Evolutionary conservation across 805 yeast species (phyloP).

Genomic region (Nakazawaea ambrosiae): DNA sequence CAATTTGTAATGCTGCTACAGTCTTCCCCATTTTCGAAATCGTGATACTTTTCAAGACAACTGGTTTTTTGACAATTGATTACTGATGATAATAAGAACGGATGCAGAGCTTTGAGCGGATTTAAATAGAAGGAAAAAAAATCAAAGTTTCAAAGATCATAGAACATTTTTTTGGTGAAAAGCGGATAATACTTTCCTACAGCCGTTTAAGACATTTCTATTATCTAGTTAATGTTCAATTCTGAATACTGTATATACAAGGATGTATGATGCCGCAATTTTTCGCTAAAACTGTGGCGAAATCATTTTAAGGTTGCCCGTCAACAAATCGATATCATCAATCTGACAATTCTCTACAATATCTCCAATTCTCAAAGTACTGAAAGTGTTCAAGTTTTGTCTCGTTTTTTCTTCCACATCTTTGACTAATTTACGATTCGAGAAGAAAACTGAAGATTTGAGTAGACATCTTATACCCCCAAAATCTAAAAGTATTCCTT

Average conservation of each 20-base stretch:
- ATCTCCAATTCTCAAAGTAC: slow-evolving; percentile 37
- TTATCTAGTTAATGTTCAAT: too few relatives aligned
- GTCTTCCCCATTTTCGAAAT: slow-evolving; percentile 11
- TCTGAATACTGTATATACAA: too few relatives aligned
- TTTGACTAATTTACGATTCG: slow-evolving; percentile 2
- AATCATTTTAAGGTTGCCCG: slow-evolving; percentile 29
- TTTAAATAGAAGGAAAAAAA: background rate
- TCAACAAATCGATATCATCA: slow-evolving; percentile 35
- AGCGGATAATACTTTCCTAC: too few relatives aligned
- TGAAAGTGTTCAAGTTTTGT: slow-evolving; percentile 13
- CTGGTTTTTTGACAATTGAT: too few relatives aligned
- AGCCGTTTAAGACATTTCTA: too few relatives aligned
- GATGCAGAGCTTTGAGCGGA: too few relatives aligned
- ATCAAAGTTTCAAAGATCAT: background rate
- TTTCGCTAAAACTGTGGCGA: slow-evolving; percentile 20
- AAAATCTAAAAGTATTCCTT: slow-evolving; percentile 22
- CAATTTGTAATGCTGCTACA: slow-evolving; percentile 39
- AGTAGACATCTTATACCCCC: slow-evolving; percentile 22
- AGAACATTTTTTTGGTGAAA: too few relatives aligned
- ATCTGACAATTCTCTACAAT: slow-evolving; percentile 30
- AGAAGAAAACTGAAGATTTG: slow-evolving; percentile 15
- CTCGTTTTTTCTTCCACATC: slow-evolving; percentile 19
- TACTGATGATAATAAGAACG: too few relatives aligned
- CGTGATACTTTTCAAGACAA: background rate
- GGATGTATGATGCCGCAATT: too few relatives aligned